Base-by-base conservation (phyloP, 2,329 filamentous ascomycete genomes). In the Trichoderma gracile region DNA sequence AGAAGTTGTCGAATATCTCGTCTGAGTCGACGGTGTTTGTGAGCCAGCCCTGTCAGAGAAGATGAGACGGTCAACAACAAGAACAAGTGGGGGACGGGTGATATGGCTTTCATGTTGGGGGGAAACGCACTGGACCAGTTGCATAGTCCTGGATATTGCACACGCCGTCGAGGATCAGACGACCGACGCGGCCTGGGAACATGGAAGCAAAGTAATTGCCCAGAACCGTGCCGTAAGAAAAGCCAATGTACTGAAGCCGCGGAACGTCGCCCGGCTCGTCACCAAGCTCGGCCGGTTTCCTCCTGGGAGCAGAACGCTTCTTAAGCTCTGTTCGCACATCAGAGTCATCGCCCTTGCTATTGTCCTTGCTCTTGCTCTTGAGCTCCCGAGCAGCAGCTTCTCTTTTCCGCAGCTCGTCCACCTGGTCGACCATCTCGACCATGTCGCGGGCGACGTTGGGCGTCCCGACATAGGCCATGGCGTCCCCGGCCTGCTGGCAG, bases 221-320 rank as follows among this genome's bases (percentile, higher is more conserved):
- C 0, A 78, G 69, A 0, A 75, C 19, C 2, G 74, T 76, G 17
- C 76, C 75, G 19, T 85, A 85, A 6, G 80, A 82, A 59, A 84
- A 78, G 0, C 82, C 81, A 73, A 80, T 78, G 67, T 82, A 85
- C 68, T 80, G 79, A 33, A 84, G 67, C 12, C 69, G 47, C 3
- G 66, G 64, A 1, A 68, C 59, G 25, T 69, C 45, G 19, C 56
- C 62, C 6, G 49, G 27, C 5, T 53, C 50, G 40, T 52, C 30
- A 19, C n/a, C 46, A 19, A 27, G 21, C 30, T 47, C 40, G 43
- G 25, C 55, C n/a, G 43, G 33, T 21, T 38, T 49, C 47, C 43
- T 49, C 33, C 30, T 53, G 33, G 23, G 58, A 52, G 46, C 17
- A 45, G 58, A 45, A 49, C 67, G 67, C 59, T 53, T 68, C 49